A percentile compares a stretch with the other conserved stretches of the same genome.
Evolutionary conservation across 2,329 filamentous ascomycete genomes (phyloP).

Genomic region (Hypoxylon sp.): DNA sequence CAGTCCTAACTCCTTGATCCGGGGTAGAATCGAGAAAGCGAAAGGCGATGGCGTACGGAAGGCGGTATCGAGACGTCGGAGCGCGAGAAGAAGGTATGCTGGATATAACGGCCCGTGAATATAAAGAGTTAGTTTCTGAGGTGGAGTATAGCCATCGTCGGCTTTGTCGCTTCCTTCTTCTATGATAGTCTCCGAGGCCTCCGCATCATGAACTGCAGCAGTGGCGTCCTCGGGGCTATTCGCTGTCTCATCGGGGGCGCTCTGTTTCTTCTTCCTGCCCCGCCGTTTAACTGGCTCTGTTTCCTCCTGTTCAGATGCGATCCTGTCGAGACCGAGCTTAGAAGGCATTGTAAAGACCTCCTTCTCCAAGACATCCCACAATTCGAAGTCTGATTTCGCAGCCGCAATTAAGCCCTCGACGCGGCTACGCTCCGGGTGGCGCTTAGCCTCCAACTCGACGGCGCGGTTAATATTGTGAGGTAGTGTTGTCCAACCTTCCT

Average conservation of each 20-base stretch:
- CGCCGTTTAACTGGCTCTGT: background rate
- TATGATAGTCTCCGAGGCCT: background rate
- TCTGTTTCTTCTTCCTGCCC: constrained; percentile 26
- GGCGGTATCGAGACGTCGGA: constrained; percentile 68
- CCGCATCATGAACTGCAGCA: background rate
- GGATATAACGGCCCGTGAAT: constrained; percentile 76
- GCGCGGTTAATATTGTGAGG: constrained; percentile 44
- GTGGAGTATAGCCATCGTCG: background rate
- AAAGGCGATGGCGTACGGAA: constrained; percentile 73
- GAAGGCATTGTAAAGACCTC: constrained; percentile 75
- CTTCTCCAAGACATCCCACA: constrained; percentile 77
- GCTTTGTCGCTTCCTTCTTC: constrained; percentile 14
- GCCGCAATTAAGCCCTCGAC: constrained; percentile 68
- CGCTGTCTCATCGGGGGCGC: background rate
- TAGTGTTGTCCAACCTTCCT: constrained; percentile 47
- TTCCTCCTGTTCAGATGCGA: constrained; percentile 39
- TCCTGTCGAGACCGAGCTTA: constrained; percentile 66
- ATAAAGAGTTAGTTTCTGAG: constrained; percentile 62
- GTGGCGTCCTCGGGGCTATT: constrained; percentile 1
- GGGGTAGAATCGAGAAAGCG: constrained; percentile 73
- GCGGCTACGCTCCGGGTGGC: constrained; percentile 64
- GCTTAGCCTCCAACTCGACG: constrained; percentile 58
- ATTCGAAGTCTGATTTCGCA: constrained; percentile 72
- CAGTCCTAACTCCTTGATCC: constrained; percentile 76
- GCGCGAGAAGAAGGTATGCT: constrained; percentile 69